Evolutionary conservation across 352 stramenopile genomes (phyloP).

Genomic region (Globisporangium nodosum): DNA sequence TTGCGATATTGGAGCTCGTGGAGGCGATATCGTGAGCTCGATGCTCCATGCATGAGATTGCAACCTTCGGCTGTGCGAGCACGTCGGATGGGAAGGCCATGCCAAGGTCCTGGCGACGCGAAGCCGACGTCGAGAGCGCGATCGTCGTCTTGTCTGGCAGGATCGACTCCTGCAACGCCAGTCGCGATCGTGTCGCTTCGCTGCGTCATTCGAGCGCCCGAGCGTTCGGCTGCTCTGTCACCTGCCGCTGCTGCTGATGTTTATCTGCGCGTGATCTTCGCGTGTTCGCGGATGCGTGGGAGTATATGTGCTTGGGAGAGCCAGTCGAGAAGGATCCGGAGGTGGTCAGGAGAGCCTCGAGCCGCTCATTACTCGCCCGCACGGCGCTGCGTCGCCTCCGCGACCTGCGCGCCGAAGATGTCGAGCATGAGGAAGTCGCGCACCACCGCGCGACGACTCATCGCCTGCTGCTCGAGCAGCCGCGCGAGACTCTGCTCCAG

Average conservation of each 20-base stretch:
- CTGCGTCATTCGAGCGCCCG: no score
- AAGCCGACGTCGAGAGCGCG: no score
- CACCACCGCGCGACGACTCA: constrained; percentile 43
- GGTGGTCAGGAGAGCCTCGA: background rate
- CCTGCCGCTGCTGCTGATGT: background rate
- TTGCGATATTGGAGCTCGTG: no score
- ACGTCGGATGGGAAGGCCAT: no score
- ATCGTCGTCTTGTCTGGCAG: no score
- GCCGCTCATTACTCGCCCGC: constrained; percentile 8
- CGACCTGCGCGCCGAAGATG: constrained; percentile 65
- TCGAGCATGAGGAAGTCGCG: constrained; percentile 82
- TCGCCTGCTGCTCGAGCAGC: constrained; percentile 30
- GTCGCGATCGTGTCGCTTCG: no score
- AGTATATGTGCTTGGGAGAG: background rate
- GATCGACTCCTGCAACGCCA: no score
- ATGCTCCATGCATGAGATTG: no score
- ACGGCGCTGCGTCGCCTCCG: constrained; percentile 45
- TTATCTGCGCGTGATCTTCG: background rate
- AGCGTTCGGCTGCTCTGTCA: no score
- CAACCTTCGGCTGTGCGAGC: no score
- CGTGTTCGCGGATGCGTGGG: background rate
- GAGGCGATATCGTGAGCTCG: no score
- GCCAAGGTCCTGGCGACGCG: no score
- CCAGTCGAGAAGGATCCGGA: background rate
- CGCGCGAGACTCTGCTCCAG: constrained; percentile 49